Evolutionary conservation across 2,329 filamentous ascomycete species (phyloP).

Genomic region (Dactylonectria macrodidyma): DNA sequence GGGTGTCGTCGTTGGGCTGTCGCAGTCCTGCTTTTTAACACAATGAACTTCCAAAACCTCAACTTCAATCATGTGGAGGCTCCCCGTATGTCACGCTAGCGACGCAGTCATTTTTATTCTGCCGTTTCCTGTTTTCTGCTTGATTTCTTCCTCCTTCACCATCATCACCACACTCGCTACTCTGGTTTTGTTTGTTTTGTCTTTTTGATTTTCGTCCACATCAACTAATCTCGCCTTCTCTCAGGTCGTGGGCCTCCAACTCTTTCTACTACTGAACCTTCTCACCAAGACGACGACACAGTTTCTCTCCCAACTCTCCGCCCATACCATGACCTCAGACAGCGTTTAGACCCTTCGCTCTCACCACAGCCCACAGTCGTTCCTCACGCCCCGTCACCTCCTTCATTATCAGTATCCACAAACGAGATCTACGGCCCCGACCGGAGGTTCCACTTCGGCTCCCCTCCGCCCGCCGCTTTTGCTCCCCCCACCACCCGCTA

Average conservation of each 20-base stretch:
- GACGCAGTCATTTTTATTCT: not conserved
- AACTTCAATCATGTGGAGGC: conserved; percentile 56
- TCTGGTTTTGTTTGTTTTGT: not conserved
- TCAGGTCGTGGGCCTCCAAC: conserved; percentile 46
- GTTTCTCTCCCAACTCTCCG: conserved; percentile 44
- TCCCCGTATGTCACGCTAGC: conserved; percentile 52
- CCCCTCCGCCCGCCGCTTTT: conserved; percentile 43
- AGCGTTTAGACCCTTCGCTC: conserved; percentile 45
- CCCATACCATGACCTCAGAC: conserved; percentile 46
- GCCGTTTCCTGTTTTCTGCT: not conserved
- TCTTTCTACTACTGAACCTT: conserved; percentile 38
- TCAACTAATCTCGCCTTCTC: conserved; percentile 24
- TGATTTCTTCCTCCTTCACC: not conserved
- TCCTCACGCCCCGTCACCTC: conserved; percentile 57
- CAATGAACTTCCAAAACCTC: conserved; percentile 57
- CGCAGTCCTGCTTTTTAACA: conserved; percentile 39
- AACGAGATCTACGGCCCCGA: conserved; percentile 63
- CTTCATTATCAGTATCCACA: conserved; percentile 53
- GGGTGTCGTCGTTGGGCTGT: conserved; percentile 40
- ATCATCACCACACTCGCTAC: conserved; percentile 17
- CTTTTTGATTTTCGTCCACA: conserved; percentile 28
- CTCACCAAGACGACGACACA: conserved; percentile 44
- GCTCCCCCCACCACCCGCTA: conserved; percentile 29
- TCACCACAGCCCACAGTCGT: conserved; percentile 55
- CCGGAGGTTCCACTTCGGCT: conserved; percentile 50